These are phyloP conservation scores for Athelia psychrophila DNA, from an alignment of 1,284 basidiomycete genomes.

Conservation along the genomic window DNA sequence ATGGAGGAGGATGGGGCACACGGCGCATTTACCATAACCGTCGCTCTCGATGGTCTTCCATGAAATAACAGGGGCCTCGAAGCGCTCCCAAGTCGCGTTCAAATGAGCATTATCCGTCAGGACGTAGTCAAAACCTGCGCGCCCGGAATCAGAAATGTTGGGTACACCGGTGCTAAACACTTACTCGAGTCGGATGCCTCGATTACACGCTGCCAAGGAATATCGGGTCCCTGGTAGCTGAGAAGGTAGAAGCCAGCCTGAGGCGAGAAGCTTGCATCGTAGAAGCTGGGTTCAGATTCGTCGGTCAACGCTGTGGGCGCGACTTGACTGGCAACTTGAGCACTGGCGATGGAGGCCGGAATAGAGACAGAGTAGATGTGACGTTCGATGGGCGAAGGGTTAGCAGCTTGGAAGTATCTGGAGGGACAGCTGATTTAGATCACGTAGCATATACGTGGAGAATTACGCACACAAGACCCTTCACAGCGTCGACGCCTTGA, in stretches of 20 bases:
- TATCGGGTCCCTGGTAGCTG: constrained; percentile 76
- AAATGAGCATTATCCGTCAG: constrained; percentile 75
- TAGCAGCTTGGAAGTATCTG: constrained; percentile 89
- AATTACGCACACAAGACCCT: constrained; percentile 68
- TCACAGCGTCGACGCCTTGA: constrained; percentile 65
- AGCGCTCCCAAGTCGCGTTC: constrained; percentile 68
- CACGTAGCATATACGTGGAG: constrained; percentile 5
- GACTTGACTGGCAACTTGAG: constrained; percentile 17
- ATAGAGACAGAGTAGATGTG: constrained; percentile 80
- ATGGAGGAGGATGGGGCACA: constrained; percentile 9
- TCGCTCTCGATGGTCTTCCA: constrained; percentile 75
- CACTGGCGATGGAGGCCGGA: constrained; percentile 34
- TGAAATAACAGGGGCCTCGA: constrained; percentile 69
- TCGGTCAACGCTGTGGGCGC: constrained; percentile 69
- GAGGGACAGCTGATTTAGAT: constrained; percentile 6
- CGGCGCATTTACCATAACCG: constrained; percentile 61
- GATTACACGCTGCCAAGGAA: constrained; percentile 86
- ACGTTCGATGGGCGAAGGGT: constrained; percentile 78
- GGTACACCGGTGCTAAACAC: constrained; percentile 18
- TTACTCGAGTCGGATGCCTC: constrained; percentile 59
- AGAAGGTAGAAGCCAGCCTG: constrained; percentile 83
- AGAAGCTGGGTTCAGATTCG: constrained; percentile 55
- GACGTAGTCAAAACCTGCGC: constrained; percentile 56
- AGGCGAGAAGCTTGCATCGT: constrained; percentile 76
- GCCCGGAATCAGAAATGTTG: constrained; percentile 8